These are phyloP conservation scores for Byssothecium circinans DNA, from an alignment of 2,329 filamentous ascomycete genomes.

Conservation along the genomic window DNA sequence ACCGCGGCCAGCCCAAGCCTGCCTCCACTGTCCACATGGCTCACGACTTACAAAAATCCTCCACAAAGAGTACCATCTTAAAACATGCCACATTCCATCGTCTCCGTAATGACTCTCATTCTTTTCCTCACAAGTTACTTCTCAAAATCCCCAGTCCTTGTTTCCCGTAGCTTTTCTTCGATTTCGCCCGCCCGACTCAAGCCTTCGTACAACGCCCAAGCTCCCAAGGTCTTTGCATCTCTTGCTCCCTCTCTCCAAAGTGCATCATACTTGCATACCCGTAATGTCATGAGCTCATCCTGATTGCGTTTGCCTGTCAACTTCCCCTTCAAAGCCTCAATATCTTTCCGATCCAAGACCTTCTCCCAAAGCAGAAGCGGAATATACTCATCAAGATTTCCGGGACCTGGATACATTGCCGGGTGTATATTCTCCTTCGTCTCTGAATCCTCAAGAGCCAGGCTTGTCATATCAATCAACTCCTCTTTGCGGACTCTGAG, in stretches of 20 bases:
- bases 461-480: conserved; percentile 55
- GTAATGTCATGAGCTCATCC: conserved; percentile 59
- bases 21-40: no score
- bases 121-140: no score
- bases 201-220: conserved; percentile 60
- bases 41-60: no score
- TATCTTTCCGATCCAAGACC: conserved; percentile 52
- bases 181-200: conserved; percentile 53
- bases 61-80: no score
- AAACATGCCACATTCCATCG: no score
- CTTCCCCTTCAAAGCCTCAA: conserved; percentile 46
- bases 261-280: conserved; percentile 49
- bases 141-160: not conserved
- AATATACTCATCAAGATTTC: conserved; percentile 59
- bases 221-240: conserved; percentile 59
- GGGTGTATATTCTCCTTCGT: conserved; percentile 3
- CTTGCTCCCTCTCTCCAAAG: conserved; percentile 56
- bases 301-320: conserved; percentile 44
- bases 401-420: conserved; percentile 53
- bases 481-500: conserved; percentile 52
- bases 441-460: conserved; percentile 43
- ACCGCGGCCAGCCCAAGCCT: no score
- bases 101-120: no score
- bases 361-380: conserved; percentile 58
- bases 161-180: not conserved